Evolutionary conservation across 202 grass and related monocot species (phyloP).

Genomic region (Zoysia matrella): DNA sequence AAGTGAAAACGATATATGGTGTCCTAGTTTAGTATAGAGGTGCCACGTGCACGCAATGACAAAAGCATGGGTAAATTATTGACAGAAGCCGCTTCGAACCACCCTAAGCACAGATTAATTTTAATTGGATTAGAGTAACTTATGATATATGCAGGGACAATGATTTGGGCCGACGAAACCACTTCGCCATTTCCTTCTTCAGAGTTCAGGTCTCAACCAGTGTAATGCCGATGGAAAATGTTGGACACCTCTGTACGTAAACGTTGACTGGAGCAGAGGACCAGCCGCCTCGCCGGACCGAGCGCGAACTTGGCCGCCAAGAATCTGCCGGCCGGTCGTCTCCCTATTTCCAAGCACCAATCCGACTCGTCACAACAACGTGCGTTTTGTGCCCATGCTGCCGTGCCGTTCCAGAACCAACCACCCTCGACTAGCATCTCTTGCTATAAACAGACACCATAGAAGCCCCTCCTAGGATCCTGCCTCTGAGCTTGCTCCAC

Average conservation of each 20-base stretch:
- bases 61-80: neutral
- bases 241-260: neutral
- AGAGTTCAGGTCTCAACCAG: neutral
- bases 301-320: neutral
- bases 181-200: neutral
- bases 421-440: neutral
- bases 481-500: neutral
- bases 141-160: neutral
- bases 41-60: neutral
- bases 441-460: neutral
- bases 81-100: neutral
- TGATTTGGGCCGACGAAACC: neutral
- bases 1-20: no score
- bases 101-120: neutral
- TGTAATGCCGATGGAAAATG: neutral
- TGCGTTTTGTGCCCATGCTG: neutral
- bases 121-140: neutral
- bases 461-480: neutral
- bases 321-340: neutral
- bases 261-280: neutral
- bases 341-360: neutral
- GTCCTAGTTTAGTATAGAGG: no score
- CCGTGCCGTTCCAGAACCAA: neutral
- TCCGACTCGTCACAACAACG: neutral
- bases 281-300: slow-evolving; percentile 5